These are phyloP conservation scores for Hortiboletus rubellus DNA, from an alignment of 1,284 basidiomycete species.

Conservation along the genomic window DNA sequence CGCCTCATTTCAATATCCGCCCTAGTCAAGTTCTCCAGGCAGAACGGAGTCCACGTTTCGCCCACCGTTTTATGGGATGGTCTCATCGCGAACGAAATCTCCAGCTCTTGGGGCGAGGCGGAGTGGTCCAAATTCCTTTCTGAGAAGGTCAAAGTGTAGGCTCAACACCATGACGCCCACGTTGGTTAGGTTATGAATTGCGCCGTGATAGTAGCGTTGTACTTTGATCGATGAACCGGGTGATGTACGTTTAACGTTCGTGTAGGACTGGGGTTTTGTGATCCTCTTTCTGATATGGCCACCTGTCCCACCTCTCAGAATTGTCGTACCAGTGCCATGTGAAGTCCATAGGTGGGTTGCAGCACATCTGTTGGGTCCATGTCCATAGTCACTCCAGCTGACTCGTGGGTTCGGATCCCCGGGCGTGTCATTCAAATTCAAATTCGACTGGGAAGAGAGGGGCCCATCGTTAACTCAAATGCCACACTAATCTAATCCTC, in stretches of 20 bases:
- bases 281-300: not conserved
- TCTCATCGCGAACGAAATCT: conserved; percentile 75
- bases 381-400: too few relatives aligned
- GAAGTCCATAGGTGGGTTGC: too few relatives aligned
- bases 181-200: not conserved
- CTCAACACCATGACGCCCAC: not conserved
- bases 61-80: conserved; percentile 89
- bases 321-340: too few relatives aligned
- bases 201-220: not conserved
- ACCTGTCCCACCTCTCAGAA: not conserved
- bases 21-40: conserved; percentile 83
- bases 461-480: too few relatives aligned
- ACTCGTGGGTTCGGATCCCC: too few relatives aligned
- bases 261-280: not conserved
- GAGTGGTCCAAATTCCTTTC: conserved; percentile 87
- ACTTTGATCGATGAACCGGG: not conserved
- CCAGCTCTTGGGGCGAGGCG: conserved; percentile 78
- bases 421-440: too few relatives aligned
- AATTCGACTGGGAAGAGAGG: too few relatives aligned
- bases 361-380: not conserved
- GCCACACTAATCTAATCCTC: too few relatives aligned
- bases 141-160: conserved; percentile 53
- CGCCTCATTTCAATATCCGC: not conserved
- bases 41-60: conserved; percentile 92
- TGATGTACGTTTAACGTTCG: not conserved